Conservation (phyloP, 2,329 filamentous ascomycete genomes). For the Alternaria brassicae region DNA sequence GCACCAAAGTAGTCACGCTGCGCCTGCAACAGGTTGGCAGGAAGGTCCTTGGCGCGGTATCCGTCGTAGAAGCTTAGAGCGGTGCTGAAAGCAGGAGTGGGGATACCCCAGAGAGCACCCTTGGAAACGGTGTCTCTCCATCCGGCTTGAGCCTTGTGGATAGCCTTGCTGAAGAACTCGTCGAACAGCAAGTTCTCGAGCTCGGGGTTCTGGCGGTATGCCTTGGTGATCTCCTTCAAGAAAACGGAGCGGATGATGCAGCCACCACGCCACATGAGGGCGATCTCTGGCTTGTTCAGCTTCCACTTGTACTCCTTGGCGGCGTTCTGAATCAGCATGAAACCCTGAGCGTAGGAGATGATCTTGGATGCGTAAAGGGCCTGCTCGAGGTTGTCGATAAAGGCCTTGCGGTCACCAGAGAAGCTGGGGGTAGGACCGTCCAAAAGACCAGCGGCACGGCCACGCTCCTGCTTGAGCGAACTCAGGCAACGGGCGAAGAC, state of each 20-base stretch:
- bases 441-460: constrained; percentile 79
- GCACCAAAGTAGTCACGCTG: constrained; percentile 98
- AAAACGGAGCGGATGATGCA: constrained; percentile 99
- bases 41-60: constrained; percentile 95
- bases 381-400: constrained; percentile 97
- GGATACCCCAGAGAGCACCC: constrained; percentile 92
- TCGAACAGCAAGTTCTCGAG: constrained; percentile 98
- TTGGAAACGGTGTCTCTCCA: constrained; percentile 76
- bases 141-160: constrained; percentile 83
- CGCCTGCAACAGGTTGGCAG: constrained; percentile 97
- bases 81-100: constrained; percentile 94
- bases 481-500: constrained; percentile 95
- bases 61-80: constrained; percentile 98
- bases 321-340: constrained; percentile 99
- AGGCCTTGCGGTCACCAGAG: constrained; percentile 87
- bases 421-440: constrained; percentile 80
- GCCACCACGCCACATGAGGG: constrained; percentile 99
- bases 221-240: constrained; percentile 98
- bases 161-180: constrained; percentile 99
- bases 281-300: constrained; percentile 99
- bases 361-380: constrained; percentile 99
- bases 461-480: constrained; percentile 92
- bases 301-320: constrained; percentile 97
- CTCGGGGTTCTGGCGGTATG: constrained; percentile 88
- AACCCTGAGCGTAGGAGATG: constrained; percentile 98